Evolutionary conservation across 23 red algal genomes (phyloP).

Genomic region (Gracilaria domingensis): DNA sequence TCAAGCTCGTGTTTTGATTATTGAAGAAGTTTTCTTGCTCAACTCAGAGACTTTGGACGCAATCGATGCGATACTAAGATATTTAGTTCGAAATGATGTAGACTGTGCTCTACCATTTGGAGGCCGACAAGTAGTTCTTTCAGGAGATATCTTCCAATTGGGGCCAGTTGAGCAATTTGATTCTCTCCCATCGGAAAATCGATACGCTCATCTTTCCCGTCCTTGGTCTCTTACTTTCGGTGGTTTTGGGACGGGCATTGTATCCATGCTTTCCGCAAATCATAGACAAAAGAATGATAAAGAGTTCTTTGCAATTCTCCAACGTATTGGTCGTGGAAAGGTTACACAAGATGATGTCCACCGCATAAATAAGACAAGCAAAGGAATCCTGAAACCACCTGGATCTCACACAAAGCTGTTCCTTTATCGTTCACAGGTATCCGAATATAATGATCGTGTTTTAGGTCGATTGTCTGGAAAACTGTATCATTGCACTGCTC

Average conservation of each 20-base stretch:
- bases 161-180: background rate
- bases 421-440: background rate
- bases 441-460: background rate
- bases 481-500: too few species aligned
- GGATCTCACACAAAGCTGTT: background rate
- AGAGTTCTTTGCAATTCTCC: background rate
- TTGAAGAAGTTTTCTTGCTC: too few species aligned
- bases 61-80: too few species aligned
- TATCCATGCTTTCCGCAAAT: background rate
- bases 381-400: background rate
- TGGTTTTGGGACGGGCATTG: background rate
- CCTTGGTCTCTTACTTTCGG: background rate
- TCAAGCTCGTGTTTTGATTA: too few species aligned
- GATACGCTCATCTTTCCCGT: too few species aligned
- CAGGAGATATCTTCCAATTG: slow-evolving; percentile 20
- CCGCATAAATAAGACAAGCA: background rate
- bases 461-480: background rate
- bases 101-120: slow-evolving; percentile 4
- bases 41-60: too few species aligned
- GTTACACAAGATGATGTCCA: background rate
- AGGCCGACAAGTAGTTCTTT: slow-evolving; percentile 10
- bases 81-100: too few species aligned
- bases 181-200: background rate
- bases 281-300: background rate
- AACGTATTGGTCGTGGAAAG: background rate